A percentile compares a stretch with the other conserved stretches of the same genome.
Evolutionary conservation across 2,329 filamentous ascomycete species (phyloP).

Genomic region (Raffaelea arxii): DNA sequence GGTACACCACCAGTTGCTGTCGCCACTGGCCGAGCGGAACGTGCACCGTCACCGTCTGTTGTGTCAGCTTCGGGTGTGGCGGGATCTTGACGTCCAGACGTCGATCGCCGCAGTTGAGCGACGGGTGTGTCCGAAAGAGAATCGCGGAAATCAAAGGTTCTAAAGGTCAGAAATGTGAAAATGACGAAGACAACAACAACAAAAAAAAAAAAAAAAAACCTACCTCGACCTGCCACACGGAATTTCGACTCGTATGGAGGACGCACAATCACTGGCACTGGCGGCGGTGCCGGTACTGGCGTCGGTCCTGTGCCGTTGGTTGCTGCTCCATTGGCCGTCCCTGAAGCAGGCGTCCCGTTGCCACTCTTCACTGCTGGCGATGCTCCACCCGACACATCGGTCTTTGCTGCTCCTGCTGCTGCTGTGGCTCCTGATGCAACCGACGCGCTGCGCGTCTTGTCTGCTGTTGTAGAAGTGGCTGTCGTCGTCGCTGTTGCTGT

Average conservation of each 20-base stretch:
- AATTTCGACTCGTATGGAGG: constrained; percentile 22
- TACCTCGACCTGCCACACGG: constrained; percentile 34
- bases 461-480: constrained; percentile 14
- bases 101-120: constrained; percentile 46
- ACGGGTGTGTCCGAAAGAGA: constrained; percentile 58
- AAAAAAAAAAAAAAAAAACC: constrained; percentile 4
- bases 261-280: constrained; percentile 23
- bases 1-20: constrained; percentile 58
- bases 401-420: constrained; percentile 19
- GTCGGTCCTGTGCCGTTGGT: constrained; percentile 3
- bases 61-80: constrained; percentile 54
- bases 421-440: constrained; percentile 39
- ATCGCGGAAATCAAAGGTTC: constrained; percentile 61
- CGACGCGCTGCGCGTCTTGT: constrained; percentile 31
- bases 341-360: constrained; percentile 21
- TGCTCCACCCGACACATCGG: constrained; percentile 24
- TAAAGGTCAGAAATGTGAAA: constrained; percentile 18
- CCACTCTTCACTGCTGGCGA: constrained; percentile 17
- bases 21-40: constrained; percentile 58
- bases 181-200: neutral
- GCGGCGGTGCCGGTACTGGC: constrained; percentile 4
- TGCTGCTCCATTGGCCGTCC: constrained; percentile 10
- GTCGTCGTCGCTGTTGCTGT: constrained; percentile 10
- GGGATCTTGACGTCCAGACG: constrained; percentile 55
- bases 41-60: constrained; percentile 64